Conservation (phyloP, 169 alveolate genomes). For the Eimeria acervulina region DNA sequence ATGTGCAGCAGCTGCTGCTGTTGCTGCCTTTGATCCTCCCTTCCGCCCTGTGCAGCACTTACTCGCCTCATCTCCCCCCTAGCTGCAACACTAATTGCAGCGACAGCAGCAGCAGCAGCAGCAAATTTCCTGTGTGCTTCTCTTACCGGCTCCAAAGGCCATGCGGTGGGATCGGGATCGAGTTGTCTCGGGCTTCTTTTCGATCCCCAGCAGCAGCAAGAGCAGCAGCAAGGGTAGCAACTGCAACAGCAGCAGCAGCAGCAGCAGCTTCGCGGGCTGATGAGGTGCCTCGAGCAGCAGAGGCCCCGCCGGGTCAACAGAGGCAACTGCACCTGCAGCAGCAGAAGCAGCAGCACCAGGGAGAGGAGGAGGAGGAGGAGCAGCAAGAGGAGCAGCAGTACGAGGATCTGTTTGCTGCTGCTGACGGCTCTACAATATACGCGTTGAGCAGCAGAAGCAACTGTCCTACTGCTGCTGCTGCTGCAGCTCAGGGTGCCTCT, state of each 20-base stretch:
- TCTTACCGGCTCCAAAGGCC: background rate
- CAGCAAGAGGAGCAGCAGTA: background rate
- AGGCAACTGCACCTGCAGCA: slow-evolving; percentile 4
- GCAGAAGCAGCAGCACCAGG: slow-evolving; percentile 2
- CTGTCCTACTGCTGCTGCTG: slow-evolving; percentile 29
- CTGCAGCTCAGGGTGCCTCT: slow-evolving; percentile 38
- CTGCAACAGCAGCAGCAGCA: background rate
- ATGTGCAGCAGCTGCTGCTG: slow-evolving; percentile 45
- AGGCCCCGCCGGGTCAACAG: background rate
- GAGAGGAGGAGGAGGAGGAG: background rate
- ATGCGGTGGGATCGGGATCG: background rate
- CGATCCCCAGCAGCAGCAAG: slow-evolving; percentile 6
- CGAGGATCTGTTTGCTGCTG: background rate
- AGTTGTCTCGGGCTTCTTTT: background rate
- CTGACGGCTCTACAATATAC: background rate
- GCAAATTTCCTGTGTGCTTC: background rate
- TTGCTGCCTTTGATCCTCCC: slow-evolving; percentile 18
- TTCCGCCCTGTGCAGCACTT: slow-evolving; percentile 14
- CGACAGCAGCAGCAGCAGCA: slow-evolving; percentile 21
- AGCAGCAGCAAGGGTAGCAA: slow-evolving; percentile 7
- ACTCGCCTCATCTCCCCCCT: background rate
- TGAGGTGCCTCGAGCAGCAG: background rate
- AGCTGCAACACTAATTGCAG: slow-evolving; percentile 7
- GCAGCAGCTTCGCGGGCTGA: slow-evolving; percentile 1
- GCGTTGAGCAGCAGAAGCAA: slow-evolving; percentile 38